Evolutionary conservation across 352 stramenopile species (phyloP).

Genomic region (Phytophthora colocasiae): DNA sequence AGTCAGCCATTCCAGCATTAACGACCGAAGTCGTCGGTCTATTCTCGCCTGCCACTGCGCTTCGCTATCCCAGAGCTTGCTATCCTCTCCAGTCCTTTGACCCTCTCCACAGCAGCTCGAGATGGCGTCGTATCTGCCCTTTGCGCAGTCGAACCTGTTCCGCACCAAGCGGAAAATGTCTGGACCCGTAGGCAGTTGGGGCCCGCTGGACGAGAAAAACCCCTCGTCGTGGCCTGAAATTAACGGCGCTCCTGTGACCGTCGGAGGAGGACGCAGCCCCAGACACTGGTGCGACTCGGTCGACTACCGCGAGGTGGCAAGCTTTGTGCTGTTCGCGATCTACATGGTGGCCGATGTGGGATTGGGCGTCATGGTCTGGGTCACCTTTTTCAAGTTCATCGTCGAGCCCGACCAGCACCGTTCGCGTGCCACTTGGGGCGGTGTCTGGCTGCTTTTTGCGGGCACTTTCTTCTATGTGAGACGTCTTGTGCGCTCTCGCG

Average conservation of each 20-base stretch:
- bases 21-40: constrained; percentile 18
- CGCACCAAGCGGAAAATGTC: constrained; percentile 73
- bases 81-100: not conserved
- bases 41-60: constrained; percentile 14
- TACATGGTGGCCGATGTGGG: constrained; percentile 51
- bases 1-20: constrained; percentile 23
- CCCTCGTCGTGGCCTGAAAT: constrained; percentile 22
- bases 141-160: constrained; percentile 38
- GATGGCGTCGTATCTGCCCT: constrained; percentile 55
- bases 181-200: constrained; percentile 45
- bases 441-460: constrained; percentile 61
- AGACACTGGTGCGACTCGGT: constrained; percentile 41
- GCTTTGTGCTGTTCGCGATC: constrained; percentile 56
- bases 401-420: constrained; percentile 55
- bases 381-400: constrained; percentile 76
- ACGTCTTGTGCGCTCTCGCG: constrained; percentile 46
- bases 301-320: constrained; percentile 50
- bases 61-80: not conserved
- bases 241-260: constrained; percentile 4
- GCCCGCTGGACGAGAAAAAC: constrained; percentile 43
- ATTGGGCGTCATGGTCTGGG: constrained; percentile 59
- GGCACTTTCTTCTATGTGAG: constrained; percentile 57
- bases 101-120: not conserved
- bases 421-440: constrained; percentile 54
- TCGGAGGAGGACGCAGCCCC: constrained; percentile 27